These are phyloP conservation scores for Pythium oligandrum DNA, from an alignment of 352 stramenopile genomes.

Conservation along the genomic window DNA sequence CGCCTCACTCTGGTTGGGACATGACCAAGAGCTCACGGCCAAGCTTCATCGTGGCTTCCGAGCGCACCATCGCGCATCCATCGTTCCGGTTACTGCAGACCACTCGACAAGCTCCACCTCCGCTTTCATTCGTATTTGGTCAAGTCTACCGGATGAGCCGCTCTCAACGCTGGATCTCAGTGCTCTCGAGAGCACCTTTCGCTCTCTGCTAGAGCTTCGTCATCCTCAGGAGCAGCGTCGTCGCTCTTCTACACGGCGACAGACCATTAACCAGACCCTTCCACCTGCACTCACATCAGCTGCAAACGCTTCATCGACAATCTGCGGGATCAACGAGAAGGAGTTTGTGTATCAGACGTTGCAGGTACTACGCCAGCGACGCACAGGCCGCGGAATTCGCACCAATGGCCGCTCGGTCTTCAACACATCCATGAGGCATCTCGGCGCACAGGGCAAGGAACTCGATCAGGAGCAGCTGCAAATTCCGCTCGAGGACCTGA, in stretches of 20 bases:
- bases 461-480: slow-evolving; percentile 9
- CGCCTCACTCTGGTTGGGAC: slow-evolving; percentile 33
- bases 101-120: too few relatives aligned
- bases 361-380: slow-evolving; percentile 37
- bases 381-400: slow-evolving; percentile 38
- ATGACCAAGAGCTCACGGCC: slow-evolving; percentile 33
- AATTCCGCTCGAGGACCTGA: slow-evolving; percentile 14
- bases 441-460: slow-evolving; percentile 12
- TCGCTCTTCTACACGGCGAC: too few relatives aligned
- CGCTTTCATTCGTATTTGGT: too few relatives aligned
- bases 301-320: neutral
- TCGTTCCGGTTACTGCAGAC: too few relatives aligned
- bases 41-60: slow-evolving; percentile 48
- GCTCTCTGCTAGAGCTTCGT: too few relatives aligned
- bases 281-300: too few relatives aligned
- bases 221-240: too few relatives aligned
- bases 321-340: slow-evolving; percentile 49
- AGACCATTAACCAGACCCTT: too few relatives aligned
- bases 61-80: too few relatives aligned
- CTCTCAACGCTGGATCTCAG: too few relatives aligned
- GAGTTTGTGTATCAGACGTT: slow-evolving; percentile 57
- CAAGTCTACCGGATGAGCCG: too few relatives aligned
- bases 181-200: too few relatives aligned
- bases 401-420: slow-evolving; percentile 37
- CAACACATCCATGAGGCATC: neutral